A percentile compares a stretch with the other conserved stretches of the same genome.
Evolutionary conservation across 2,329 filamentous ascomycete species (phyloP).

Genomic region (Malbranchea zuffiana): DNA sequence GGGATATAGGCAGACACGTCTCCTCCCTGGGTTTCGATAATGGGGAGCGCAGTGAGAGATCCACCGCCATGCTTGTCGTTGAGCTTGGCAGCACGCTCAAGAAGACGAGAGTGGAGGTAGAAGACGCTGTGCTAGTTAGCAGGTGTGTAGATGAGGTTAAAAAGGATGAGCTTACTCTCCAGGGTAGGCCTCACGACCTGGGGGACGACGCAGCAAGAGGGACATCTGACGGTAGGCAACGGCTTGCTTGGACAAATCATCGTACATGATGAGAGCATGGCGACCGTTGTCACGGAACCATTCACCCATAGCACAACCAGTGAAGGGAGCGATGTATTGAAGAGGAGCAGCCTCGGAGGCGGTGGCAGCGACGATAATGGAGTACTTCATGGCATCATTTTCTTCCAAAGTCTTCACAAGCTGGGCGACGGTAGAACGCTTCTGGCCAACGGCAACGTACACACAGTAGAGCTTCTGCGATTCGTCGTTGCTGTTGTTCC

Average conservation of each 20-base stretch:
- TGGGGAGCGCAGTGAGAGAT: conserved; percentile 89
- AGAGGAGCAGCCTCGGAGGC: conserved; percentile 93
- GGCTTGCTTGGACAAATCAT: conserved; percentile 96
- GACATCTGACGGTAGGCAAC: conserved; percentile 99
- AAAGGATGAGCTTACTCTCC: conserved; percentile 53
- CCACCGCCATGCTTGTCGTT: conserved; percentile 89
- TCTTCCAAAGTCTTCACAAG: conserved; percentile 99
- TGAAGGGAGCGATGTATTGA: conserved; percentile 91
- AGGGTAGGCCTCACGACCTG: conserved; percentile 97
- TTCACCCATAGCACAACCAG: conserved; percentile 54
- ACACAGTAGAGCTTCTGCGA: conserved; percentile 98
- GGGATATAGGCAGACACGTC: conserved; percentile 99
- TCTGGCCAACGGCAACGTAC: conserved; percentile 98
- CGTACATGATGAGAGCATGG: conserved; percentile 83
- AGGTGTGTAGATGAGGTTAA: conserved; percentile 7
- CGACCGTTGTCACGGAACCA: conserved; percentile 74
- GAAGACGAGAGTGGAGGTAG: conserved; percentile 97
- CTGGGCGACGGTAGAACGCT: conserved; percentile 98
- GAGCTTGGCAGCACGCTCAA: conserved; percentile 99
- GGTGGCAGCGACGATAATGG: conserved; percentile 83
- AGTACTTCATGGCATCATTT: conserved; percentile 99
- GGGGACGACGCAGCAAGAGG: conserved; percentile 90
- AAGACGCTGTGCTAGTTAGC: conserved; percentile 52
- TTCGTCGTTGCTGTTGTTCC: conserved; percentile 83
- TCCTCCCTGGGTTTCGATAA: conserved; percentile 99